Evolutionary conservation across 257 asterid species (phyloP).

Genomic region (Solanum piurae): DNA sequence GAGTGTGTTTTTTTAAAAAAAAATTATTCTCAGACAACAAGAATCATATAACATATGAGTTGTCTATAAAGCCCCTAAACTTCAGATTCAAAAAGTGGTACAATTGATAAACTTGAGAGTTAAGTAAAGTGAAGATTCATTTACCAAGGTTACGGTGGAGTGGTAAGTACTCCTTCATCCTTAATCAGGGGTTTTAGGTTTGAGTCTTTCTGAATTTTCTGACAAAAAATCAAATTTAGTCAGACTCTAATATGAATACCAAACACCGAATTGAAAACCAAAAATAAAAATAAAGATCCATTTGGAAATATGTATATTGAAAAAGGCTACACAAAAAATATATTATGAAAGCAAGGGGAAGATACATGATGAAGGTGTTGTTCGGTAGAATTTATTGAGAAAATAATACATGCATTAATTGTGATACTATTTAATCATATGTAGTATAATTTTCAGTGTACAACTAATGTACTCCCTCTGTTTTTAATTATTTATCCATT

Average conservation of each 20-base stretch:
- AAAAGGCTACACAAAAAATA: not conserved
- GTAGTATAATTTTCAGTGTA: no score
- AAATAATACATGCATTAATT: no score
- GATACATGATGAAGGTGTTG: not conserved
- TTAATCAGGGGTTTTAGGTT: no score
- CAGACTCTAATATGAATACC: no score
- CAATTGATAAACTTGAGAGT: not conserved
- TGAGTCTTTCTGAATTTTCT: no score
- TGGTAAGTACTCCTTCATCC: no score
- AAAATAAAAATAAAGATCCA: not conserved
- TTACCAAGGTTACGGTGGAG: not conserved
- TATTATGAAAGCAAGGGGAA: not conserved
- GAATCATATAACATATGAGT: not conserved
- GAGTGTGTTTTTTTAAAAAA: not conserved
- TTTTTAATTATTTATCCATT: no score
- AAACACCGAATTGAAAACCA: no score
- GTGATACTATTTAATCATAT: no score
- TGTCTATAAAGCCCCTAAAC: not conserved
- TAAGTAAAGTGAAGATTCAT: not conserved
- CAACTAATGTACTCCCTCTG: no score
- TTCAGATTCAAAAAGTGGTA: not conserved
- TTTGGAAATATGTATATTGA: not conserved
- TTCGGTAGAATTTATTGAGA: no score
- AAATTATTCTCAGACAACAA: not conserved
- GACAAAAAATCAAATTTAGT: fast-evolving